phyloP scores from a whole-genome alignment of 2,329 filamentous ascomycete genomes.

The Raffaelea arxii region DNA sequence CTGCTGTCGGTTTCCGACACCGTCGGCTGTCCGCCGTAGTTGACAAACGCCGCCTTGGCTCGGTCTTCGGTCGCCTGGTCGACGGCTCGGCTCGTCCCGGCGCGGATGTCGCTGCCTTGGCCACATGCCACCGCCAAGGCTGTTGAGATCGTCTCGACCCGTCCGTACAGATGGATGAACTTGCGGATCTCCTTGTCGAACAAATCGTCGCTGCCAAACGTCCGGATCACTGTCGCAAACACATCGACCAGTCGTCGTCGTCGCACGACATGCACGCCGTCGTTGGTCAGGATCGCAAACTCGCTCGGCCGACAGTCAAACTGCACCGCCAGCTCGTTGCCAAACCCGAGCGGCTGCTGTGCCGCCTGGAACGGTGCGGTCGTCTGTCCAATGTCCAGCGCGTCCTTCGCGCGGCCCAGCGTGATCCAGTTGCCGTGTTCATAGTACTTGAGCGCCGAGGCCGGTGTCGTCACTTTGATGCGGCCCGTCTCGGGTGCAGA shows the following conservation, averaged over 20 bases:
- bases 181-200: conserved; percentile 72
- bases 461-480: conserved; percentile 52
- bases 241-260: conserved; percentile 82
- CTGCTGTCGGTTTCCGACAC: conserved; percentile 69
- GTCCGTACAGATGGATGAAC: conserved; percentile 78
- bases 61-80: conserved; percentile 81
- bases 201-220: conserved; percentile 65
- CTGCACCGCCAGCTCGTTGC: conserved; percentile 93
- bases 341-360: conserved; percentile 65
- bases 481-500: conserved; percentile 81
- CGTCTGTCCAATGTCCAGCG: conserved; percentile 70
- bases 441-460: conserved; percentile 50
- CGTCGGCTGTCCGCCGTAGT: conserved; percentile 80
- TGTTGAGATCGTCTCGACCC: conserved; percentile 80
- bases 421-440: conserved; percentile 77
- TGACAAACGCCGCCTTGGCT: conserved; percentile 80
- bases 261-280: conserved; percentile 77
- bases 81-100: conserved; percentile 65
- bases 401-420: conserved; percentile 52
- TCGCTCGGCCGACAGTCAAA: conserved; percentile 77
- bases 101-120: conserved; percentile 66
- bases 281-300: conserved; percentile 85
- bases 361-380: conserved; percentile 64
- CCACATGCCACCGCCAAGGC: conserved; percentile 92
- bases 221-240: conserved; percentile 73